Base-by-base conservation (phyloP, 1,284 basidiomycete genomes). In the Cutaneotrichosporon cyanovorans region DNA sequence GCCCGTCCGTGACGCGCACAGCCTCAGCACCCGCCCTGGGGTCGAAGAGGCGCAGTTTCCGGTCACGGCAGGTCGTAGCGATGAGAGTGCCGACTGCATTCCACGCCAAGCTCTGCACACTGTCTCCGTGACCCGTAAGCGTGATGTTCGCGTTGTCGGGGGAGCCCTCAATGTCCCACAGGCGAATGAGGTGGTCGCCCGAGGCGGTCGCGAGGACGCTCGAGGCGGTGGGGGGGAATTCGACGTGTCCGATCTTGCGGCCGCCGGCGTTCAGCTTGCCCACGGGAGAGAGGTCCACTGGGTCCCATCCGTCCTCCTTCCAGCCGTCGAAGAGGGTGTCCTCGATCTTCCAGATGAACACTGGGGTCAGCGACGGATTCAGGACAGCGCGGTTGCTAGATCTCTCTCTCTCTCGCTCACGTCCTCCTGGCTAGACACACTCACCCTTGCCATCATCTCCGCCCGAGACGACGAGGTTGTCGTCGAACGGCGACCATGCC, bases 401-500 rank as follows among this genome's bases (percentile, higher is more conserved):
- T n/a, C n/a, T n/a, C n/a, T n/a, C n/a, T n/a, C n/a, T n/a, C n/a
- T n/a, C n/a, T n/a, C n/a, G n/a, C n/a, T n/a, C n/a, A n/a, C n/a
- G n/a, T n/a, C n/a, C n/a, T n/a, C n/a, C n/a, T n/a, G n/a, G n/a
- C n/a, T n/a, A n/a, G n/a, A n/a, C n/a, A n/a, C 18, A 54, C 65
- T 44, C 48, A 69, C 67, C 65, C 61, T 91, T 90, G 28, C 92
- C 91, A 68, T 98, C 95, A 69, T 97, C 93, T 46, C 85, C 88
- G 14, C 79, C 87, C 1, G 87, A 92, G 3, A 86, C 91, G 55
- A 96, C 84, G 62, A 95, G 77, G 15, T 80, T 76, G 72, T 97
- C 92, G 66, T 92, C 84, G 68, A 95, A 91, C 1, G 92, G 92
- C 1, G 86, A 90, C 87, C 91, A 98, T 60, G 88, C 87, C 0